phyloP scores from a whole-genome alignment of 345 rosid genomes.

The Hirschfeldia incana region DNA sequence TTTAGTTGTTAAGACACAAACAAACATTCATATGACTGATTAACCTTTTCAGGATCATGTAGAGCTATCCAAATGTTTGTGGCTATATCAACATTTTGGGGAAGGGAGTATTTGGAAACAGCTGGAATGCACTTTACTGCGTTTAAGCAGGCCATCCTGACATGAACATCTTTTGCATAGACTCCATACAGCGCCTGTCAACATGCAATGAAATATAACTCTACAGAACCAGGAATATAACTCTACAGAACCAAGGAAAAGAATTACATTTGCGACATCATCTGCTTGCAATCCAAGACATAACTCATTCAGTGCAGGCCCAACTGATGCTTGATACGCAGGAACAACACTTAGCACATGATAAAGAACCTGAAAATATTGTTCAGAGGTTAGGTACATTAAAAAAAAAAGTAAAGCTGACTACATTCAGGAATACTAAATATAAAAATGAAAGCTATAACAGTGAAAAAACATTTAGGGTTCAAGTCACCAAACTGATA shows the following conservation, averaged over 20 bases:
- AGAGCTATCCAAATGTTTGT: conserved; percentile 92
- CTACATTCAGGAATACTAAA: not conserved
- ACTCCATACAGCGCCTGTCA: conserved; percentile 87
- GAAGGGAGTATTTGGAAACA: conserved; percentile 70
- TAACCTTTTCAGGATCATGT: conserved; percentile 95
- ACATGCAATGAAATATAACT: conserved; percentile 26
- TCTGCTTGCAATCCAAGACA: conserved; percentile 89
- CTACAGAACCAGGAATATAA: not conserved
- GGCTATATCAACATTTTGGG: conserved; percentile 71
- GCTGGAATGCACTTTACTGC: conserved; percentile 94
- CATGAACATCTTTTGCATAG: conserved; percentile 92
- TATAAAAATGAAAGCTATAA: conserved; percentile 3
- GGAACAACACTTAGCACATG: conserved; percentile 88
- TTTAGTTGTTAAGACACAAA: not conserved
- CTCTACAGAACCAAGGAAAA: not conserved
- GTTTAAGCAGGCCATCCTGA: conserved; percentile 95
- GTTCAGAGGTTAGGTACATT: conserved; percentile 6
- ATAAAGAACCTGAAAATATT: conserved; percentile 71
- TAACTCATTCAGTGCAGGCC: conserved; percentile 86
- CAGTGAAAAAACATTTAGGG: conserved; percentile 22
- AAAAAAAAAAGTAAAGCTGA: not conserved
- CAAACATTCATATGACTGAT: conserved; percentile 13
- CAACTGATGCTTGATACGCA: conserved; percentile 76
- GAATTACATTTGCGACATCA: conserved; percentile 77
- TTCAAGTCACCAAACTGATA: conserved; percentile 61